Evolutionary conservation across 108 stramenopile genomes (phyloP), one percentile per base, ranked within the genome.

Genomic region (Skeletonema menzelii): DNA sequence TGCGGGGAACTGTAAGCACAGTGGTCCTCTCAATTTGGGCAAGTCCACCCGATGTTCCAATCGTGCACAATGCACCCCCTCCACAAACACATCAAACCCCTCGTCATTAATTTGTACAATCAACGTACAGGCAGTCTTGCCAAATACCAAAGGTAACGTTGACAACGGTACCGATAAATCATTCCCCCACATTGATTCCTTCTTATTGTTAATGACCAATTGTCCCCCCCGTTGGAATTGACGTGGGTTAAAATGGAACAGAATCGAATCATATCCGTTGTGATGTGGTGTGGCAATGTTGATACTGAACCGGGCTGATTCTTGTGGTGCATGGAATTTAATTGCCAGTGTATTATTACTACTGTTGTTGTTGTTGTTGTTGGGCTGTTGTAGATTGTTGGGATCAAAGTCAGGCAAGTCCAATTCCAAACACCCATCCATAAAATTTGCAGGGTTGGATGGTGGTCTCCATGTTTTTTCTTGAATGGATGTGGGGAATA

Each of bases 161-260:
- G 85, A 88, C 30, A 95, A 67, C 1, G 94, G 94, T 38, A 92
- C 77, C n/a, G 70, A 74, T 3, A 95, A 56, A 19, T 80, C 85
- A 67, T 88, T 83, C 7, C 91, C 94, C 94, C 94, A 95, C 42
- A 86, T 82, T 19, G 86, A 84, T 30, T 87, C 80, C 73, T 86
- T 89, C 63, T 87, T 86, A 84, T 95, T 86, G 59, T 95, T 95
- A 46, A 95, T 63, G 0, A 95, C 87, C 20, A 90, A 59, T 47
- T 92, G 88, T 15, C 94, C 94, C 56, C 91, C 56, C 79, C 67
- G 78, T 88, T 84, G 60, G 70, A 82, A 63, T 85, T 91, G 75
- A 20, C 93, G 85, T 28, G 93, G 93, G 71, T 91, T 95, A 70
- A 92, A 92, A 73, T 94, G 93, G 67, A 91, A 91, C 27, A 94